Conservation (phyloP, 371 early-diverging fungal species). For the Mucor irregularis region DNA sequence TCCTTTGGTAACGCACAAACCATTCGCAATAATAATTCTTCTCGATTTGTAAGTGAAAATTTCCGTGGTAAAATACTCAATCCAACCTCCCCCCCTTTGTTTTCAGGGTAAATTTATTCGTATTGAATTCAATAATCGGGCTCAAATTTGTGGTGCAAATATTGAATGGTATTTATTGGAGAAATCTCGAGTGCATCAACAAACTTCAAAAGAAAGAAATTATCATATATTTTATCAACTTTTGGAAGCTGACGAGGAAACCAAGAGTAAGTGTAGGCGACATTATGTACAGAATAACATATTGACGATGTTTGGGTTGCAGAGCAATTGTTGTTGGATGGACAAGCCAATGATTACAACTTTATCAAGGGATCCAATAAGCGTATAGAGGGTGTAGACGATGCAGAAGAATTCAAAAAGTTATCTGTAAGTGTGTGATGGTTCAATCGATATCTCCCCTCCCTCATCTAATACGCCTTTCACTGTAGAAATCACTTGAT, state of each 20-base stretch:
- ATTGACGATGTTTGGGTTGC: neutral
- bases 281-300: no score
- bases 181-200: constrained; percentile 96
- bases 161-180: constrained; percentile 99
- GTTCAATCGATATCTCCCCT: no score
- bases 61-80: neutral
- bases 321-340: constrained; percentile 71
- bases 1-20: constrained; percentile 99
- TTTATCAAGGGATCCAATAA: constrained; percentile 79
- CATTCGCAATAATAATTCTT: constrained; percentile 99
- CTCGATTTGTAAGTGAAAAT: constrained; percentile 88
- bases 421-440: constrained; percentile 44
- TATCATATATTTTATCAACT: constrained; percentile 99
- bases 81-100: neutral
- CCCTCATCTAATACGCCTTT: neutral
- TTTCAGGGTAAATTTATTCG: constrained; percentile 98
- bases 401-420: constrained; percentile 77
- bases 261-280: constrained; percentile 51
- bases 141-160: constrained; percentile 95
- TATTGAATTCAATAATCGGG: constrained; percentile 91
- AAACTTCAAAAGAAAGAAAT: constrained; percentile 91
- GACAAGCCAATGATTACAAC: constrained; percentile 72
- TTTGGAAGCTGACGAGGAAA: constrained; percentile 78
- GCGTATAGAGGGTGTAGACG: constrained; percentile 94
- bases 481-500: constrained; percentile 73